phyloP scores from a whole-genome alignment of 495 filamentous ascomycete genomes.

The Aspergillus bridgeri region DNA sequence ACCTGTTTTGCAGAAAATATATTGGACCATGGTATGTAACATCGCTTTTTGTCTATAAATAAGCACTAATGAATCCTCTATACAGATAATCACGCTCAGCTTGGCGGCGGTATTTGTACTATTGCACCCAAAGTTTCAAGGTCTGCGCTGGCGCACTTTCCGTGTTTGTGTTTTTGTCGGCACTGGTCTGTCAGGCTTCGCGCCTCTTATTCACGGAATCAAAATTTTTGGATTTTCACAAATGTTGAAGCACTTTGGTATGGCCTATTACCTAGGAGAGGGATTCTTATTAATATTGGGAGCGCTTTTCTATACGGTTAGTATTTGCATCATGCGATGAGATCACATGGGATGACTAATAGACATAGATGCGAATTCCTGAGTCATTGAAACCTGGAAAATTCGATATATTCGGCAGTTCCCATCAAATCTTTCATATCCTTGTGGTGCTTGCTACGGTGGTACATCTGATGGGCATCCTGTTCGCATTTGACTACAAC shows the following conservation, averaged over 20 bases:
- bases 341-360: background rate
- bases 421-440: background rate
- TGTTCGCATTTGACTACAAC: background rate
- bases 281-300: background rate
- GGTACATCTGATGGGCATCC: background rate
- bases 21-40: background rate
- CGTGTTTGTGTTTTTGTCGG: background rate
- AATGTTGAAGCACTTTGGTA: background rate
- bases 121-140: background rate
- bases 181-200: background rate
- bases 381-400: background rate
- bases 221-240: background rate
- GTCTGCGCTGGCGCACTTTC: background rate
- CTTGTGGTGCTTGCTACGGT: background rate
- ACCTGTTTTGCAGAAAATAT: background rate
- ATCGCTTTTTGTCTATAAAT: background rate
- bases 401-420: background rate
- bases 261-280: background rate
- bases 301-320: background rate
- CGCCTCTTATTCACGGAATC: background rate
- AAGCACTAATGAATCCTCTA: background rate
- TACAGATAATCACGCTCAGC: background rate
- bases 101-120: background rate
- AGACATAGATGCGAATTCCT: background rate
- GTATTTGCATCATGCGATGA: background rate